A percentile compares a stretch with the other conserved stretches of the same genome.
Conservation (phyloP, 495 filamentous ascomycete genomes). For the Penicillium paradoxum region DNA sequence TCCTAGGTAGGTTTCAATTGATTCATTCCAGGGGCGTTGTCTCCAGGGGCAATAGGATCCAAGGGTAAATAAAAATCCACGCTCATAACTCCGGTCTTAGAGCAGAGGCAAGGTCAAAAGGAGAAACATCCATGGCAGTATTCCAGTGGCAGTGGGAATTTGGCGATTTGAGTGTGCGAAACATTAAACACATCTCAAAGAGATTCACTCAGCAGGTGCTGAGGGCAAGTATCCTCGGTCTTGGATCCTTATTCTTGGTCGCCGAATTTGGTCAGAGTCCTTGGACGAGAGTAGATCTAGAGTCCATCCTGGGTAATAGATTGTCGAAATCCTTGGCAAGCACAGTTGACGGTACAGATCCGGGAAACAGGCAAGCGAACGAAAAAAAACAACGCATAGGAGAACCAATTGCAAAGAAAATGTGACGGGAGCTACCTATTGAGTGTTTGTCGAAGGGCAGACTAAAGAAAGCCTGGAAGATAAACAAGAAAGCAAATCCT, state of each 20-base stretch:
- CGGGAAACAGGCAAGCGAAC: slow-evolving; percentile 14
- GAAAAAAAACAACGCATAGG: slow-evolving; percentile 22
- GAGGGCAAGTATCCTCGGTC: slow-evolving; percentile 22
- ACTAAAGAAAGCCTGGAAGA: slow-evolving; percentile 34
- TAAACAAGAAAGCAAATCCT: slow-evolving; percentile 36
- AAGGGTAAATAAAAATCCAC: slow-evolving; percentile 22
- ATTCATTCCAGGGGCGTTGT: slow-evolving; percentile 12
- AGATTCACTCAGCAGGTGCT: slow-evolving; percentile 37
- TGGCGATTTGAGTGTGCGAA: slow-evolving; percentile 36
- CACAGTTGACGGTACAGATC: slow-evolving; percentile 18
- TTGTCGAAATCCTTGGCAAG: slow-evolving; percentile 19
- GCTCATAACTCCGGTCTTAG: slow-evolving; percentile 29
- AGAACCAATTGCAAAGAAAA: slow-evolving; percentile 25
- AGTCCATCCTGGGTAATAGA: slow-evolving; percentile 15
- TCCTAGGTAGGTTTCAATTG: slow-evolving; percentile 2
- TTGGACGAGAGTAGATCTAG: slow-evolving; percentile 2
- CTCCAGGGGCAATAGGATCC: slow-evolving; percentile 15
- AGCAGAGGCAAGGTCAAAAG: slow-evolving; percentile 17
- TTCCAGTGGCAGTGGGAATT: slow-evolving; percentile 12
- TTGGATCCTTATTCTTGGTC: slow-evolving; percentile 26
- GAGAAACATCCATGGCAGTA: slow-evolving; percentile 21
- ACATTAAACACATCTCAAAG: slow-evolving; percentile 45
- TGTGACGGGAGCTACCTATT: slow-evolving; percentile 45
- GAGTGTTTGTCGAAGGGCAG: slow-evolving; percentile 31
- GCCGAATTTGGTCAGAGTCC: slow-evolving; percentile 17